Base-by-base conservation (phyloP, 2,329 filamentous ascomycete species). In the Dactylellina leptospora region DNA sequence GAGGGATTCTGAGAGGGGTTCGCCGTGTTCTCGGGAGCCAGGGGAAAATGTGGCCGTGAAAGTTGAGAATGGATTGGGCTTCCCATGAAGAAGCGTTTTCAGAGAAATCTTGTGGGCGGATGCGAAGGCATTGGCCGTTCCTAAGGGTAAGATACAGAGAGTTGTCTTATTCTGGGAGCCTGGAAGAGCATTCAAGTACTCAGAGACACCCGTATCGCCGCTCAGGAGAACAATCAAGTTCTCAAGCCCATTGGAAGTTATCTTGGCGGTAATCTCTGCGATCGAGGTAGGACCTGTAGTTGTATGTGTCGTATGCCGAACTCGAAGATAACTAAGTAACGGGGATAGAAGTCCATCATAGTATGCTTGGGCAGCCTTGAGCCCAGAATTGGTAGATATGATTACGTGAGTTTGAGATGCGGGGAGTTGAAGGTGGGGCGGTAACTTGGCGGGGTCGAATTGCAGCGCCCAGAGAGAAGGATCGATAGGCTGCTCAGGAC, bases 91-190 rank as follows among this genome's bases (percentile, higher is more conserved):
- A 20, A 92, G 81, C 0, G 86, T 23, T 42, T 48, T 64, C 10
- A 72, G 23, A 3, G 36, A 23, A 10, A 72, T 27, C 3, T 88
- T 85, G 3, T 85, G 80, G 0, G 86, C 88, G 78, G 87, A 84
- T 75, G 88, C 88, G 9, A 88, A 82, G 0, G 86, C 87, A 75
- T 89, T 89, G 22, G 85, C 87, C 0, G 87, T 89, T n/a, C 87
- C 87, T 0, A 89, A 81, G 0, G 87, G 87, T n/a, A 89, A 78
- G 10, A 87, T 78, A 0, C 82, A 83, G 25, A 89, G 28, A 1
- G 59, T 72, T 0, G 27, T 64, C 30, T 72, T 72, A 25, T 59
- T n/a, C 5, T 59, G 50, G 16, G 59, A 36, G 11, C 1, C 38
- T n/a, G 59, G 59, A 2, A 72, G 22, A 2, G 68, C 51, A 28